Evolutionary conservation across 108 stramenopile species (phyloP), one percentile per base, ranked within the genome.

Genomic region (Stephanodiscus triporus): DNA sequence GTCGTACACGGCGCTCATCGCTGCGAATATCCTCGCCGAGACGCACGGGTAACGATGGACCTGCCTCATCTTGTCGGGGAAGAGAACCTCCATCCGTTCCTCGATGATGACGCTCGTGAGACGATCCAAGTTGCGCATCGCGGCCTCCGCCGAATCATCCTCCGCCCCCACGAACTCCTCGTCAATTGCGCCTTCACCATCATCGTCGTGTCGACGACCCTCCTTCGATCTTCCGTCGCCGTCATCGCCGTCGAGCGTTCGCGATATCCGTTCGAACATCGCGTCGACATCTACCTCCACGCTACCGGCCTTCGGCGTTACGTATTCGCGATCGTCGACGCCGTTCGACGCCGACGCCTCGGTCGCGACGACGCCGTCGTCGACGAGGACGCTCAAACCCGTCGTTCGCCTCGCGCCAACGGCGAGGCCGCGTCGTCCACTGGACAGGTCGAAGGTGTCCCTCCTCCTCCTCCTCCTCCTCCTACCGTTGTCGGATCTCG

Each of bases 21-120:
- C 68, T n/a, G 81, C 71, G 53, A 82, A 82, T n/a, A 82, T 77
- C 48, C 81, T 65, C 4, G 81, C 76, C 13, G 76, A 78, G 4
- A 78, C 81, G 45, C 81, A 82, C 34, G 81, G 76, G n/a, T 36
- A n/a, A 9, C 37, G n/a, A 67, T 63, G 66, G 6, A 79, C 60
- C 30, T 68, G 60, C 9, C 36, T 40, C 60, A 42, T 73, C 36
- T 55, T 72, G 8, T 79, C 70, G 9, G 66, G 38, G 68, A 79
- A 79, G 16, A 68, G 37, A 1, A 32, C 40, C 26, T 38, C 62
- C 66, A 79, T 79, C 45, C 49, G 27, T 17, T 43, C 66, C 13
- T 72, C 78, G 17, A 79, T 61, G 32, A 10, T 65, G 62, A 32
- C 48, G 29, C 59, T 61, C 16, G 71, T 30, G 49, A 79, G 37